Evolutionary conservation across 805 yeast genomes (phyloP).

Genomic region (Blastobotrys mokoenaii): DNA sequence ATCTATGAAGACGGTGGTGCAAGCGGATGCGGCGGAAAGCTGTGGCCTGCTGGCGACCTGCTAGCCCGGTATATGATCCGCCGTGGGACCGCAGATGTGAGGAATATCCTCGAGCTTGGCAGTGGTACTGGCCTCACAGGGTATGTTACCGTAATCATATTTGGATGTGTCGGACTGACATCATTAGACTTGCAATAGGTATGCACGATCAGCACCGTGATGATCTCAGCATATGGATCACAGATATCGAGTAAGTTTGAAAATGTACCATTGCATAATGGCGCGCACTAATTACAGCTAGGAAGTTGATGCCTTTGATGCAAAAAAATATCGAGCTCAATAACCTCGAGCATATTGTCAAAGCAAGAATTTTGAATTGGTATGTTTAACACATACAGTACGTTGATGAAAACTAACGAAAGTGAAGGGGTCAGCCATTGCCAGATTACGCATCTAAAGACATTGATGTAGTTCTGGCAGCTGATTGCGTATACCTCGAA

Average conservation of each 20-base stretch:
- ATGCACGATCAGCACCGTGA: conserved; percentile 18
- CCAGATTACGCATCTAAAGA: conserved; percentile 31
- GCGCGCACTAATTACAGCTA: conserved; percentile 1
- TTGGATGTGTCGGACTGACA: not conserved
- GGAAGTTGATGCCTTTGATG: conserved; percentile 41
- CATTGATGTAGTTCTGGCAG: conserved; percentile 45
- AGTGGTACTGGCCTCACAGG: conserved; percentile 56
- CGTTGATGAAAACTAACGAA: not conserved
- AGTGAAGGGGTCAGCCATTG: conserved; percentile 29
- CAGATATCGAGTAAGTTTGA: conserved; percentile 37
- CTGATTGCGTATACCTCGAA: conserved; percentile 53
- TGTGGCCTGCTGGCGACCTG: conserved; percentile 55
- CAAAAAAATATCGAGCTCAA: conserved; percentile 37
- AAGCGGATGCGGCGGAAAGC: conserved; percentile 54
- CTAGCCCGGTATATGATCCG: conserved; percentile 37
- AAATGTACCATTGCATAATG: not conserved
- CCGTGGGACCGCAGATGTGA: conserved; percentile 17
- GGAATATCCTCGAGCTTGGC: conserved; percentile 42
- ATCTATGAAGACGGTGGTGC: conserved; percentile 51
- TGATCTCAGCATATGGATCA: conserved; percentile 35
- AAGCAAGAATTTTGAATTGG: conserved; percentile 41
- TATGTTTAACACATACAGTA: conserved; percentile 16
- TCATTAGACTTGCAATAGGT: conserved; percentile 25
- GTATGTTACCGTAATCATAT: conserved; percentile 10
- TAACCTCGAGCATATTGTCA: conserved; percentile 29